A percentile compares a stretch with the other conserved stretches of the same genome.
Conservation (phyloP, 2,329 filamentous ascomycete species). For the Clathrospora elynae region DNA sequence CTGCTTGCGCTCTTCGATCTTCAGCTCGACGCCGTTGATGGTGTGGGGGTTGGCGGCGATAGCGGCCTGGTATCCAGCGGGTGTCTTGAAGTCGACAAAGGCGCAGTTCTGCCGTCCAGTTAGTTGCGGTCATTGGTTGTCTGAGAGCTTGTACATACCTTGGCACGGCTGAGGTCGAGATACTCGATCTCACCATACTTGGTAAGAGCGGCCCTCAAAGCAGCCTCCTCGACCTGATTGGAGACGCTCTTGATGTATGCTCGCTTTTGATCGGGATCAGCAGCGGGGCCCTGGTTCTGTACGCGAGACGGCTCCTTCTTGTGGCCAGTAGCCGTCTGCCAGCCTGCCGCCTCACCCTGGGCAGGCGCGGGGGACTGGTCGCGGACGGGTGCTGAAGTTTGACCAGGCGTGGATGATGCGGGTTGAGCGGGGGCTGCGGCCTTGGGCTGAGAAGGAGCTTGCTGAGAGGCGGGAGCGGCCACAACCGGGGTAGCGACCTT, state of each 20-base stretch:
- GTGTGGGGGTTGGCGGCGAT: conserved; percentile 82
- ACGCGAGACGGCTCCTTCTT: conserved; percentile 81
- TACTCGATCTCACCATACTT: conserved; percentile 69
- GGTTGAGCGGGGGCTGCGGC: conserved; percentile 43
- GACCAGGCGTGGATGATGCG: conserved; percentile 32
- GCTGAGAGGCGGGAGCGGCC: conserved; percentile 41
- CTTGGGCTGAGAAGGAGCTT: conserved; percentile 44
- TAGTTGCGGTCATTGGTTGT: conserved; percentile 14
- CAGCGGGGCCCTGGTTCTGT: conserved; percentile 65
- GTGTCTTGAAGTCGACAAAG: conserved; percentile 88
- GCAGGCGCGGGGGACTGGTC: conserved; percentile 45
- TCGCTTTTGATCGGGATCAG: conserved; percentile 75
- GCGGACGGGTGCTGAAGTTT: conserved; percentile 42
- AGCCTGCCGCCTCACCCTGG: conserved; percentile 69
- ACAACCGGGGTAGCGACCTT: conserved; percentile 52
- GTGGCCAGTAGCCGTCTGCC: conserved; percentile 83
- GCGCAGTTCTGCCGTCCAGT: conserved; percentile 76
- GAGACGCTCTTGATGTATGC: conserved; percentile 97
- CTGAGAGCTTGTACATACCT: conserved; percentile 64
- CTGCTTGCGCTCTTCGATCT: conserved; percentile 85
- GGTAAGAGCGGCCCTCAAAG: conserved; percentile 72
- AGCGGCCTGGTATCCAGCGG: conserved; percentile 81
- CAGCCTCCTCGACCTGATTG: conserved; percentile 78
- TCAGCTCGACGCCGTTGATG: conserved; percentile 80
- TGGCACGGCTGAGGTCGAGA: conserved; percentile 69